Evolutionary conservation across 306 rosid species (phyloP), one percentile per base, ranked within the genome.

Genomic region (Lupinus albus): DNA sequence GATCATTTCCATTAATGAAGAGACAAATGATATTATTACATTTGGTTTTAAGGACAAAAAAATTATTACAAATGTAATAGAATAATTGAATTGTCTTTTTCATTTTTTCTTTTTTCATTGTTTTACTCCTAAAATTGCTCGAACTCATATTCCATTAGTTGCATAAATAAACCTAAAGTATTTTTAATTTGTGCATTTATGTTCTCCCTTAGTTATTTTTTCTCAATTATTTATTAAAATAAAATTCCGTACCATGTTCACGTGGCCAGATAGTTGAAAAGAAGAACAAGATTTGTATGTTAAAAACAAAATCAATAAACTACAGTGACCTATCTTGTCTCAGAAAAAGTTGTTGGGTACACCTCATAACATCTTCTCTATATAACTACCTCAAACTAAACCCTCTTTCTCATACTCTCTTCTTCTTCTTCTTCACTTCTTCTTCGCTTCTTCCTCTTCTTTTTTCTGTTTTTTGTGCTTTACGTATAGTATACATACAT

Each of bases 311-410:
- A 12, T 41, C 7, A 36, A 38, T 14, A 7, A 30, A 33, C 63
- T n/a, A 44, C 9, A 17, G 51, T 48, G 44, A 18, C 18, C 17
- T 12, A 46, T 49, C 14, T 12, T 25, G 30, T 25, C 30, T 25
- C 2, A 1, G 30, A 0, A 1, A 4, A 71, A 72, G 20, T 50
- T 13, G 35, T 38, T 38, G 62, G 60, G 32, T n/a, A 8, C 55
- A 25, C 48, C 14, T 10, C 55, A 32, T 51, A 46, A 67, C 66
- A 39, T 71, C 25, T 44, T 68, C 74, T 53, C 61, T 75, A 42
- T 78, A 72, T 86, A 67, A 71, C 11, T 36, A 77, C 84, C 85
- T 72, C 70, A 49, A 76, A 48, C 72, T 45, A 50, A 66, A 67
- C 65, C 70, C 64, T 35, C 21, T 7, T 33, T 69, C 32, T 59